Conservation (phyloP, 495 filamentous ascomycete species). For the Daldinia caldariorum region DNA sequence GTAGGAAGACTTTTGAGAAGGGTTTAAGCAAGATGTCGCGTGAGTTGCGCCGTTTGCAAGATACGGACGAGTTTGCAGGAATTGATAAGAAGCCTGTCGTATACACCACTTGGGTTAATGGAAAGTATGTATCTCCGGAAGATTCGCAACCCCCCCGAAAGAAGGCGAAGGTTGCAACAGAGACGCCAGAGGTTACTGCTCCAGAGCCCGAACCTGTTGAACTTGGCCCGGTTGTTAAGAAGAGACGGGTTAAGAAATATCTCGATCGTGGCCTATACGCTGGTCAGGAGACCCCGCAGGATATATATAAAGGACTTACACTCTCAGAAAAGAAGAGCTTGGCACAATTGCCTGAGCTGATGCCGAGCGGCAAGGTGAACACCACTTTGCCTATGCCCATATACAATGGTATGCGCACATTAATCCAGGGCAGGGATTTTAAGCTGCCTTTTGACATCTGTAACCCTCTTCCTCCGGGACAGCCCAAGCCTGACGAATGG, state of each 20-base stretch:
- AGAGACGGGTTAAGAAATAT: slow-evolving; percentile 73
- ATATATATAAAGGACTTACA: slow-evolving; percentile 66
- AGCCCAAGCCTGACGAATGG: slow-evolving; percentile 92
- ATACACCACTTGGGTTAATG: slow-evolving; percentile 64
- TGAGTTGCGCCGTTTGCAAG: slow-evolving; percentile 60
- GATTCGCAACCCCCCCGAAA: slow-evolving; percentile 50
- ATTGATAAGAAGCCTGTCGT: slow-evolving; percentile 62
- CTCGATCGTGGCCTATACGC: slow-evolving; percentile 85
- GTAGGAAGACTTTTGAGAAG: slow-evolving; percentile 57
- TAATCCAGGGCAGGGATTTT: slow-evolving; percentile 78
- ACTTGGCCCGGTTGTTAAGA: slow-evolving; percentile 54
- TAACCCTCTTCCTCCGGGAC: slow-evolving; percentile 81
- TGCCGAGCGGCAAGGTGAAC: slow-evolving; percentile 51
- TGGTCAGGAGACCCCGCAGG: slow-evolving; percentile 73
- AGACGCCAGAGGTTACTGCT: slow-evolving; percentile 51
- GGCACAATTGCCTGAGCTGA: slow-evolving; percentile 62
- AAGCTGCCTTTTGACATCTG: slow-evolving; percentile 90
- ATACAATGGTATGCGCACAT: slow-evolving; percentile 59
- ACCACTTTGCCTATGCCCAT: slow-evolving; percentile 57
- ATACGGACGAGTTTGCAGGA: slow-evolving; percentile 64
- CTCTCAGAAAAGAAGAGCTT: slow-evolving; percentile 70
- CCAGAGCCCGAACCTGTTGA: slow-evolving; percentile 54
- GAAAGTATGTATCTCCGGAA: slow-evolving; percentile 55
- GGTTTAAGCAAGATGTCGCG: slow-evolving; percentile 52
- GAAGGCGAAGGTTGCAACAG: slow-evolving; percentile 57